phyloP scores from a whole-genome alignment of 345 rosid species.

The Bretschneidera sinensis region DNA sequence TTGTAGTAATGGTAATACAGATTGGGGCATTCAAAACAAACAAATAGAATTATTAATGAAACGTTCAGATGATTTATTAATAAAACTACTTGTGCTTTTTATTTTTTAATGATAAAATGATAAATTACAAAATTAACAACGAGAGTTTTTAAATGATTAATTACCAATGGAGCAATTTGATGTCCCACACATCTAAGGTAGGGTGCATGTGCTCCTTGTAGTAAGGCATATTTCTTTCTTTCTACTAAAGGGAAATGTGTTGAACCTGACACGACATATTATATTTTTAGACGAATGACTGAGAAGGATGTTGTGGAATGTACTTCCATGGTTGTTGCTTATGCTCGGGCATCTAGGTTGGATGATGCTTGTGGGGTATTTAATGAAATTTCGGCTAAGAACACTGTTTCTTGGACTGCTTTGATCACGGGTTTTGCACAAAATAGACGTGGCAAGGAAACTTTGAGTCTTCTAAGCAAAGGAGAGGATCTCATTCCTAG shows the following conservation, averaged over 20 bases:
- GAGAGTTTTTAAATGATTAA: too few species aligned
- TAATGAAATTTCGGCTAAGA: conserved; percentile 32
- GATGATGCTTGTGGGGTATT: conserved; percentile 35
- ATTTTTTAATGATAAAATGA: too few species aligned
- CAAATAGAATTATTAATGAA: too few species aligned
- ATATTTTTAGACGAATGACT: conserved; percentile 24
- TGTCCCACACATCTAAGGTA: too few species aligned
- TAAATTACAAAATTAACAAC: too few species aligned
- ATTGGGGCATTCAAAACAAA: too few species aligned
- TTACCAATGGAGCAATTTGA: too few species aligned
- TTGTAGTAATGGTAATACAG: too few species aligned
- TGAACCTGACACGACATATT: conserved; percentile 18
- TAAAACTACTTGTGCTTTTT: too few species aligned
- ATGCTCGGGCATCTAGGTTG: conserved; percentile 26
- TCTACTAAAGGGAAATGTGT: conserved; percentile 52
- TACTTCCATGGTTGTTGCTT: conserved; percentile 43
- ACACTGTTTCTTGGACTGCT: conserved; percentile 39
- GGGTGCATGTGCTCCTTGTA: too few species aligned
- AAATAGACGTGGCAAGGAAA: conserved; percentile 29
- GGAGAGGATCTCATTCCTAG: conserved; percentile 31
- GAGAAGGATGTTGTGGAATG: conserved; percentile 43
- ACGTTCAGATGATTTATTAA: too few species aligned
- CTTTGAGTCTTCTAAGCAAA: conserved; percentile 24
- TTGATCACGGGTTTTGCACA: conserved; percentile 34
- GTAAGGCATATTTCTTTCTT: too few species aligned